Evolutionary conservation across 192 early-diverging fungal genomes (phyloP), one percentile per base, ranked within the genome.

Genomic region (Coemansia aciculifera): DNA sequence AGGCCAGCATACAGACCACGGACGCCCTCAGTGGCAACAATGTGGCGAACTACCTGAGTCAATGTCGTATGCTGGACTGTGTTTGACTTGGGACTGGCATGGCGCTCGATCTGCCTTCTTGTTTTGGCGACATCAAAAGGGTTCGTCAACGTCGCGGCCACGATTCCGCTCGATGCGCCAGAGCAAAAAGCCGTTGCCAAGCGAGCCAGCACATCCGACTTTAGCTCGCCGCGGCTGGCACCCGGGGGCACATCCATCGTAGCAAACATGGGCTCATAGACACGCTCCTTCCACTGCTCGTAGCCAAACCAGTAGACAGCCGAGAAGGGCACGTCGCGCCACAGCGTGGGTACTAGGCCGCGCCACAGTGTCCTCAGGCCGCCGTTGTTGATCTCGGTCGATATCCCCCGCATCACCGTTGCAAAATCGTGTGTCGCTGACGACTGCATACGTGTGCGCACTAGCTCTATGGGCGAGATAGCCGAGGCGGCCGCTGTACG

Each of bases 71-170:
- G 68, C 69, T 76, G 72, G 10, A 44, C 51, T 4, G 43, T 31
- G 29, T 68, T 67, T 23, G 73, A 69, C 3, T 61, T 56, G 5
- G 72, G 43, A 21, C 66, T 63, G 6, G 72, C 68, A 34, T 71
- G 73, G 40, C 51, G 73, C 42, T 85, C 74, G 44, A 95, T 88
- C 75, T 98, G 97, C 31, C 93, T 87, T 31, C 90, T 77, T 0
- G 97, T 97, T 69, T 98, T 98, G 65, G 93, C 91, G 5, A 98
- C 94, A 84, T 98, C 97, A 85, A 98, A 97, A 19, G 97, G 97
- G 3, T 90, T 95, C 5, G 97, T 98, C 23, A 93, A 23, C 1
- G 87, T 79, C 6, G 97, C 95, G 9, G 97, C 94, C 78, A 95
- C 89, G 40, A 87, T 91, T 21, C 97, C 95, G 56, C 92, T 90